phyloP scores from a whole-genome alignment of 768 basidiomycete species.

The Nidula microcarpa region DNA sequence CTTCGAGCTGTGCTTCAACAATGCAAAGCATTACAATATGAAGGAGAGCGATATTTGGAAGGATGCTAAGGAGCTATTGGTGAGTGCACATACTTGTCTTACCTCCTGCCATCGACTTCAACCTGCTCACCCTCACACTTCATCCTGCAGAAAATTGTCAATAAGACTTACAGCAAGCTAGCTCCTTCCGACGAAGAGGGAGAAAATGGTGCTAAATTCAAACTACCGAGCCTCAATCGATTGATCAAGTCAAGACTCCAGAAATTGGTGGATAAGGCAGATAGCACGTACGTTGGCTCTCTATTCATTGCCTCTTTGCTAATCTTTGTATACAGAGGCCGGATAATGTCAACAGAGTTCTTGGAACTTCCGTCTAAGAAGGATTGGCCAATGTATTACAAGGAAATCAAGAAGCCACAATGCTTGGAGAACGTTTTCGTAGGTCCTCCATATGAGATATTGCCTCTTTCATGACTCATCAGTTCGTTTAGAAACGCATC shows the following conservation, averaged over 20 bases:
- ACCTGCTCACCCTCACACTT: neutral
- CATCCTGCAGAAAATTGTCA: slow-evolving; percentile 40
- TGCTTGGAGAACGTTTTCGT: slow-evolving; percentile 78
- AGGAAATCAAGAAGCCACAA: slow-evolving; percentile 73
- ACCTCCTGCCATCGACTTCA: slow-evolving; percentile 1
- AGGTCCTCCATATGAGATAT: slow-evolving; percentile 20
- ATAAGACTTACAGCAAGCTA: slow-evolving; percentile 46
- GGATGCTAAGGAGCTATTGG: slow-evolving; percentile 81
- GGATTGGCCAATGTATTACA: slow-evolving; percentile 77
- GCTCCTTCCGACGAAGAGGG: slow-evolving; percentile 35
- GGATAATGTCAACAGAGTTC: slow-evolving; percentile 68
- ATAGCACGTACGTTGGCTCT: slow-evolving; percentile 53
- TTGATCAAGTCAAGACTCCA: slow-evolving; percentile 66
- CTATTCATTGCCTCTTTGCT: neutral
- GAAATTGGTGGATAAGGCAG: slow-evolving; percentile 71
- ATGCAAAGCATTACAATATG: slow-evolving; percentile 81
- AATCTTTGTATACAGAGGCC: slow-evolving; percentile 45
- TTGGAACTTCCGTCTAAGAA: slow-evolving; percentile 82
- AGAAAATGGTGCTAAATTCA: slow-evolving; percentile 49
- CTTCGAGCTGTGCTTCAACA: slow-evolving; percentile 75
- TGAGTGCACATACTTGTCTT: slow-evolving; percentile 29
- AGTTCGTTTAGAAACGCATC: slow-evolving; percentile 62
- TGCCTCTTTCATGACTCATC: slow-evolving; percentile 1
- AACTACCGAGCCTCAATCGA: slow-evolving; percentile 53
- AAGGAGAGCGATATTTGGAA: slow-evolving; percentile 75